Evolutionary conservation across 768 basidiomycete species (phyloP).

Genomic region (Tricholoma sp.): DNA sequence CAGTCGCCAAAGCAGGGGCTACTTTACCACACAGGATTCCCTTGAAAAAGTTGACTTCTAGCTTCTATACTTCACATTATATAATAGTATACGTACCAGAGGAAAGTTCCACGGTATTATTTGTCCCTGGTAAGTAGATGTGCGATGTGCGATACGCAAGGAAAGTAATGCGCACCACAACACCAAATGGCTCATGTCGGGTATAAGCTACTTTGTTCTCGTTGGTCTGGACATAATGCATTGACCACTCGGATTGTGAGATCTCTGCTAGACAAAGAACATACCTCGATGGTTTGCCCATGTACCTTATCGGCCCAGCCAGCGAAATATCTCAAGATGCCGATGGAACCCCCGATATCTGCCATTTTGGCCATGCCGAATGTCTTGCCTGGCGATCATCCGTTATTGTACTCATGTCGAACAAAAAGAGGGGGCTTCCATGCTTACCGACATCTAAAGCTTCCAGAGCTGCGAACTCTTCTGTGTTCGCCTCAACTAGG

Average conservation of each 20-base stretch:
- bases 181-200: too few species aligned
- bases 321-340: constrained; percentile 58
- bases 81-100: constrained; percentile 9
- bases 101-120: constrained; percentile 56
- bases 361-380: too few species aligned
- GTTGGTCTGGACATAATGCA: too few species aligned
- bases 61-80: background rate
- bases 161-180: constrained; percentile 25
- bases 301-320: constrained; percentile 58
- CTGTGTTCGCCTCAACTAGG: too few species aligned
- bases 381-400: too few species aligned
- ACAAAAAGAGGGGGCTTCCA: too few species aligned
- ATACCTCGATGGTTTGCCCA: constrained; percentile 45
- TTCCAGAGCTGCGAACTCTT: too few species aligned
- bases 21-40: constrained; percentile 18
- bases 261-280: too few species aligned
- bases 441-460: too few species aligned
- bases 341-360: too few species aligned
- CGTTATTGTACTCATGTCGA: too few species aligned
- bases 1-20: constrained; percentile 30
- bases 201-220: constrained; percentile 53
- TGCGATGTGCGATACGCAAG: background rate
- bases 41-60: constrained; percentile 9
- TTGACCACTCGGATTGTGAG: too few species aligned
- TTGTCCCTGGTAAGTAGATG: constrained; percentile 21